Base-by-base conservation (phyloP, 2,329 filamentous ascomycete species). In the Xylariaceae sp. region DNA sequence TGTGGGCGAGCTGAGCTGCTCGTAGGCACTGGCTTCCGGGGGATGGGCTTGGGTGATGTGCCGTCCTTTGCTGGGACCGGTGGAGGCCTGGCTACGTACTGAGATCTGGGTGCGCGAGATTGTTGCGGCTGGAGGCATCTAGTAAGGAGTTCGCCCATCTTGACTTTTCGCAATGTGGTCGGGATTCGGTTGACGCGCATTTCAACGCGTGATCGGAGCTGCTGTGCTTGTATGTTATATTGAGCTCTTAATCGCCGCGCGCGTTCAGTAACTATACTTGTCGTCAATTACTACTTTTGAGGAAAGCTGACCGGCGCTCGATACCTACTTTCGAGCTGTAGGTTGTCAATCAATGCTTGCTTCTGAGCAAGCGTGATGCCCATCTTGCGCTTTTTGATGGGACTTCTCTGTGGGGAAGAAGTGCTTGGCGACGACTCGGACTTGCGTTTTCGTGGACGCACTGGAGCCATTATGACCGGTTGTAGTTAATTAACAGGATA, bases 171-270 rank as follows among this genome's bases (percentile, higher is more conserved):
- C 59, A 96, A 75, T 13, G 86, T 81, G 64, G 85, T 82, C 6
- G 94, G 94, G 46, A 97, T 94, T 48, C 94, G 87, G 70, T 97
- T 96, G 71, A 97, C 83, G 73, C 94, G 89, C 75, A 96, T 89
- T 72, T 97, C 92, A 46, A 99, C 87, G 57, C 93, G 87, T 55
- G 91, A 87, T 57, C 89, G 84, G 32, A 97, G 81, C 58, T 89
- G 89, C 71, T 93, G 89, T 18, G 92, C 89, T 72, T 96, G 92
- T 8, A 95, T 81, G 54, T 88, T 87, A 75, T 95, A 96, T 70
- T 96, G 92, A 6, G 92, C 88, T 65, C 92, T 85, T 57, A 97
- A 79, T 72, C 93, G 92, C 64, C 93, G 85, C 57, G 91, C 68
- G 63, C 69, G 74, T 56, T 70, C 65, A 55, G 73, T 72, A 40